A percentile compares a stretch with the other conserved stretches of the same genome.
These are phyloP conservation scores for Exophiala mesophila DNA, from an alignment of 2,329 filamentous ascomycete genomes.

Conservation along the genomic window DNA sequence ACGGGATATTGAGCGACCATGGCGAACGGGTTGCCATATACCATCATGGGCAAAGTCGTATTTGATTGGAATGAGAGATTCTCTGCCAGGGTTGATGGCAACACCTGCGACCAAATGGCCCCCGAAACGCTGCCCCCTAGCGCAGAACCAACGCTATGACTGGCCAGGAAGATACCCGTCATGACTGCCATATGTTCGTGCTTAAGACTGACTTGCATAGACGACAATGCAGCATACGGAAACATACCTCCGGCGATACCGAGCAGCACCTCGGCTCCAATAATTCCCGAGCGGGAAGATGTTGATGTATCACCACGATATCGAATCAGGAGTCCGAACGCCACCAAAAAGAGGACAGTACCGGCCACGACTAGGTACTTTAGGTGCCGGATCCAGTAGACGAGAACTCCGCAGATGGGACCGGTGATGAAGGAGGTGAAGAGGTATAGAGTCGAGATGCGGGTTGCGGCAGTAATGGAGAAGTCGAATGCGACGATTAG, in stretches of 20 bases:
- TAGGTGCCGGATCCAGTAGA: constrained; percentile 53
- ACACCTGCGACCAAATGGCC: constrained; percentile 57
- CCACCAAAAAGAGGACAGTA: constrained; percentile 56
- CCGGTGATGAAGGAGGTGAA: constrained; percentile 3
- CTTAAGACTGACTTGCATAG: constrained; percentile 43
- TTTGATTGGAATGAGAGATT: constrained; percentile 34
- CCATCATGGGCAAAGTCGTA: constrained; percentile 33
- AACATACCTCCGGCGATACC: constrained; percentile 61
- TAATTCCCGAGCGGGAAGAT: constrained; percentile 50
- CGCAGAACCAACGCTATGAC: constrained; percentile 57
- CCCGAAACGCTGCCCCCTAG: constrained; percentile 58
- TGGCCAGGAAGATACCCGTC: constrained; percentile 58
- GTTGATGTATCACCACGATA: constrained; percentile 51
- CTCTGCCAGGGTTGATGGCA: constrained; percentile 43
- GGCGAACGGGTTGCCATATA: constrained; percentile 40
- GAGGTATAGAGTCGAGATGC: constrained; percentile 16
- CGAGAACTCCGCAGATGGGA: constrained; percentile 1
- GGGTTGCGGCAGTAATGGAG: constrained; percentile 34
- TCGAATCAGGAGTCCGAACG: constrained; percentile 59
- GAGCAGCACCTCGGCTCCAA: constrained; percentile 58
- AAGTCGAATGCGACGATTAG: constrained; percentile 58
- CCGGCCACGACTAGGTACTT: constrained; percentile 59
- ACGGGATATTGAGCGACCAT: constrained; percentile 36
- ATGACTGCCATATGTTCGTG: constrained; percentile 58
- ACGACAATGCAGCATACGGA: constrained; percentile 46